A percentile compares a stretch with the other conserved stretches of the same genome.
Evolutionary conservation across 768 basidiomycete species (phyloP).

Genomic region (Trametopsis cervina): DNA sequence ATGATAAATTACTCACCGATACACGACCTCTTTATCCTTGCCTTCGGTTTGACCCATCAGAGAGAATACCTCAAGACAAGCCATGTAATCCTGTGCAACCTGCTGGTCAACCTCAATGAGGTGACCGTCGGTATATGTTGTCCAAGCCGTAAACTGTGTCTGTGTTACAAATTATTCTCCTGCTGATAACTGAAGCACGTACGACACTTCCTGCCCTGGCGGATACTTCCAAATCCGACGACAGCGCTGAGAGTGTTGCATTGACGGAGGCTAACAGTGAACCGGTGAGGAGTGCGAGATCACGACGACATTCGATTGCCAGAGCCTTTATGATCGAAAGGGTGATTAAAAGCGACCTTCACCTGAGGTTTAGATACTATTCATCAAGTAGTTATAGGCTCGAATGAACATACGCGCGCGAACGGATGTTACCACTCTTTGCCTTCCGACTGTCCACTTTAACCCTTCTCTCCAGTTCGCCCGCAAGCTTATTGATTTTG

Average conservation of each 20-base stretch:
- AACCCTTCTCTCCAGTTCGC: slow-evolving; percentile 71
- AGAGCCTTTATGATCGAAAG: slow-evolving; percentile 76
- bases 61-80: slow-evolving; percentile 59
- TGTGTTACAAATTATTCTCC: slow-evolving; percentile 2
- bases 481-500: slow-evolving; percentile 70
- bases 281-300: slow-evolving; percentile 68
- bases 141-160: slow-evolving; percentile 83
- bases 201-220: slow-evolving; percentile 79
- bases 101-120: slow-evolving; percentile 70
- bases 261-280: slow-evolving; percentile 63
- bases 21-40: slow-evolving; percentile 62
- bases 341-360: slow-evolving; percentile 73
- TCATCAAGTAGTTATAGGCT: background rate
- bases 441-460: slow-evolving; percentile 61
- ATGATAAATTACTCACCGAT: slow-evolving; percentile 54
- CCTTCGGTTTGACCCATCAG: slow-evolving; percentile 46
- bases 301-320: slow-evolving; percentile 80
- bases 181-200: slow-evolving; percentile 25
- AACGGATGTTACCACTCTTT: slow-evolving; percentile 65
- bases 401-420: slow-evolving; percentile 59
- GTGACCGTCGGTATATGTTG: slow-evolving; percentile 84
- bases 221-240: slow-evolving; percentile 66
- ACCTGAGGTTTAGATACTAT: background rate
- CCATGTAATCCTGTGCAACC: slow-evolving; percentile 65
- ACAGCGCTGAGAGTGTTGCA: slow-evolving; percentile 43